Conservation (phyloP, 768 basidiomycete species). For the Thelephora ganbajun region DNA sequence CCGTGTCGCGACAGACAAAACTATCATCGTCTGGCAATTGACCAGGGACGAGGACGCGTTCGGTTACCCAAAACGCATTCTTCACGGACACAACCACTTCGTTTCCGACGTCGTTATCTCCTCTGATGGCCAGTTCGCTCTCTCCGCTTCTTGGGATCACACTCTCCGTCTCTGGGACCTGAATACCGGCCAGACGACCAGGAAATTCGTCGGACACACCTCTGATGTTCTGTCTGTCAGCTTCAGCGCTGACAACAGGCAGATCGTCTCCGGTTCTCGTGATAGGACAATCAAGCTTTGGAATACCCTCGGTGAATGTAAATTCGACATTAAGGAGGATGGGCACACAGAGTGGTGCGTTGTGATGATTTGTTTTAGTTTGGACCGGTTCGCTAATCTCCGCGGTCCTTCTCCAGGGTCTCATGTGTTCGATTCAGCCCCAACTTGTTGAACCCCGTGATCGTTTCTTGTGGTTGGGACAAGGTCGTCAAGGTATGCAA, state of each 20-base stretch:
- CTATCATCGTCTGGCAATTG: constrained; percentile 98
- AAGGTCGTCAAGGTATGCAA: constrained; percentile 93
- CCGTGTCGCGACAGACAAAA: constrained; percentile 63
- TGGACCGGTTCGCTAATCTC: constrained; percentile 1
- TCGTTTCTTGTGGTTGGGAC: constrained; percentile 99
- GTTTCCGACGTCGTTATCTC: constrained; percentile 98
- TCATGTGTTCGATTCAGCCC: constrained; percentile 99
- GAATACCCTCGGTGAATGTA: constrained; percentile 99
- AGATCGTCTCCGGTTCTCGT: constrained; percentile 96
- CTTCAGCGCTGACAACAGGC: constrained; percentile 99
- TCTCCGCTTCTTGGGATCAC: constrained; percentile 99
- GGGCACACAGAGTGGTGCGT: constrained; percentile 87
- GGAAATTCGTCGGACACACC: constrained; percentile 95
- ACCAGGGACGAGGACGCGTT: constrained; percentile 86
- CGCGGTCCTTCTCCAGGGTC: constrained; percentile 42
- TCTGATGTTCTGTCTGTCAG: constrained; percentile 97
- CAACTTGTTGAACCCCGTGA: constrained; percentile 93
- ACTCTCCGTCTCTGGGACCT: constrained; percentile 99
- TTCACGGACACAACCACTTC: constrained; percentile 98
- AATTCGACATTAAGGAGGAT: constrained; percentile 98
- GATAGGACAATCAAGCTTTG: constrained; percentile 98
- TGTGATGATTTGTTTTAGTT: not conserved
- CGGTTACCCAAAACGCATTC: constrained; percentile 94
- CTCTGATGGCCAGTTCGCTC: constrained; percentile 97
- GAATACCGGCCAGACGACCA: constrained; percentile 92